Percentiles rank a stretch among this genome's conserved stretches.
Evolutionary conservation across 352 stramenopile species (phyloP).

Genomic region (Phytophthora idaei): DNA sequence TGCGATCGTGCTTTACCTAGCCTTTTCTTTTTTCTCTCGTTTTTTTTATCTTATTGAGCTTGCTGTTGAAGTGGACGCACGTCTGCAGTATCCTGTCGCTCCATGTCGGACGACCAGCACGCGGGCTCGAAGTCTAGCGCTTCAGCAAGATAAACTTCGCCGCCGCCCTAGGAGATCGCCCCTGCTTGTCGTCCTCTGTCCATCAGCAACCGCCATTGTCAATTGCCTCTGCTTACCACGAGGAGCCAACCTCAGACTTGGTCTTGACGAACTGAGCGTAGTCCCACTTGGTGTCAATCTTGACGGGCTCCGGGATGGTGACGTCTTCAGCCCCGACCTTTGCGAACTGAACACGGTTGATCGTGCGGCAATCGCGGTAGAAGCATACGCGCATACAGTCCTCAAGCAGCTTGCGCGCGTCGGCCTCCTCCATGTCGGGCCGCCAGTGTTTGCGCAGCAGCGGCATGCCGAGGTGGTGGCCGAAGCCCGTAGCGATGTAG

Average conservation of each 20-base stretch:
- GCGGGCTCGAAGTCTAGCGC: background rate
- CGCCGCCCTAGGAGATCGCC: background rate
- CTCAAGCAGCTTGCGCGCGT: constrained; percentile 95
- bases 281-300: constrained; percentile 96
- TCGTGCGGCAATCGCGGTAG: constrained; percentile 98
- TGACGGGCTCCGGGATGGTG: constrained; percentile 93
- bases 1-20: background rate
- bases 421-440: constrained; percentile 92
- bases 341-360: constrained; percentile 98
- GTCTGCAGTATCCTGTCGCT: too few relatives aligned
- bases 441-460: constrained; percentile 96
- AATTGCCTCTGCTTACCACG: constrained; percentile 66
- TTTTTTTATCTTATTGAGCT: constrained; percentile 19
- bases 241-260: constrained; percentile 90
- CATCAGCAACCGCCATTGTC: constrained; percentile 9
- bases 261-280: constrained; percentile 86
- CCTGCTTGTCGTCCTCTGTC: background rate
- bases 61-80: constrained; percentile 12
- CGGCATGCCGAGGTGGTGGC: constrained; percentile 96
- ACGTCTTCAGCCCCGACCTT: constrained; percentile 92
- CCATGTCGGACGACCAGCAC: background rate
- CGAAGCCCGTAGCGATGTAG: constrained; percentile 97
- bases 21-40: constrained; percentile 22
- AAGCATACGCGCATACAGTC: constrained; percentile 98
- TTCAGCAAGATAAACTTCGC: background rate